Conservation (phyloP, 2,329 filamentous ascomycete genomes). For the Exophiala phaeomuriformis region DNA sequence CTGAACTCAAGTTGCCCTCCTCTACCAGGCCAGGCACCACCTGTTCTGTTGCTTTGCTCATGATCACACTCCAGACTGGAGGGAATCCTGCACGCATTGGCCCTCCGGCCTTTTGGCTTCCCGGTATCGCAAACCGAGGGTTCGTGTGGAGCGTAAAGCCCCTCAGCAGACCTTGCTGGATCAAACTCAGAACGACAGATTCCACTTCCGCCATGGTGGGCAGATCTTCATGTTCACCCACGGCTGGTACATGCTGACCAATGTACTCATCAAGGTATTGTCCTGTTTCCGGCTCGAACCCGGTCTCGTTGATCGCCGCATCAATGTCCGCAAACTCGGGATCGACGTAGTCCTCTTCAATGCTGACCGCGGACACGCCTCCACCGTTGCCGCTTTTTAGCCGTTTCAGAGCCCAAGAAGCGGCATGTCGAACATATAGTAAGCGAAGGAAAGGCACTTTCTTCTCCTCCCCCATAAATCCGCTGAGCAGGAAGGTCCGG, state of each 20-base stretch:
- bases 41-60: conserved; percentile 49
- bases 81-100: conserved; percentile 69
- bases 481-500: conserved; percentile 69
- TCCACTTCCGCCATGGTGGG: conserved; percentile 61
- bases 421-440: conserved; percentile 57
- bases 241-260: conserved; percentile 10
- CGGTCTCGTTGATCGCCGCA: conserved; percentile 25
- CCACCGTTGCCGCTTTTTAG: conserved; percentile 22
- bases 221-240: conserved; percentile 1
- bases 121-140: conserved; percentile 72
- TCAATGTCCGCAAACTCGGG: conserved; percentile 39
- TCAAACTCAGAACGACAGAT: conserved; percentile 64
- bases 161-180: conserved; percentile 71
- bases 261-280: conserved; percentile 20
- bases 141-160: conserved; percentile 76
- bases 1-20: conserved; percentile 27
- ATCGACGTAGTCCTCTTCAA: conserved; percentile 17
- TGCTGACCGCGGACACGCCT: conserved; percentile 26
- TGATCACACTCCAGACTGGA: conserved; percentile 61
- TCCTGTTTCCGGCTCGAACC: conserved; percentile 20
- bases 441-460: conserved; percentile 70
- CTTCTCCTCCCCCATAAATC: conserved; percentile 53
- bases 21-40: conserved; percentile 72
- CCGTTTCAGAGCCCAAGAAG: conserved; percentile 42
- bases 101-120: conserved; percentile 55